Evolutionary conservation across 163 green algal species (phyloP), one percentile per base, ranked within the genome.

Genomic region (Volvox carteri): DNA sequence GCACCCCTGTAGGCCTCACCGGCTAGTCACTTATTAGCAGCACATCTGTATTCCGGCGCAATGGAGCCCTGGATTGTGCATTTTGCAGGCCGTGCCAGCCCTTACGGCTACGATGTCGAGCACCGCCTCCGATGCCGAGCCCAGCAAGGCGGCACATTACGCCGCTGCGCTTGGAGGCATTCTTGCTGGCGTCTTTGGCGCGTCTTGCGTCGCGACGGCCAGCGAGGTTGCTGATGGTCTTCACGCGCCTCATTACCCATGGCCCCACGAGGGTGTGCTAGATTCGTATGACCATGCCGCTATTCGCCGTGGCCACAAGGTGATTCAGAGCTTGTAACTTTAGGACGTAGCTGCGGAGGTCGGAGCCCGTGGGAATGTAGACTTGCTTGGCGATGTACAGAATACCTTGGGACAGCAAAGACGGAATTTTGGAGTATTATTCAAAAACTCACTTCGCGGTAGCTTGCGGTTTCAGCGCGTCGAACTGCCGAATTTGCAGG

Each of bases 151-250:
- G n/a, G 86, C 79, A 4, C 80, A 88, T 30, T 92, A 91, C 60
- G 88, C 56, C 11, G 91, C 89, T 72, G 88, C 74, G 5, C 11
- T 92, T 54, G 76, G 81, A 37, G 91, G 91, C 19, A n/a, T 92
- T 19, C 14, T 92, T 35, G 89, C 91, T 12, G 91, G 88, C 8
- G 65, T 92, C 37, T 90, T 93, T 67, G 92, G 90, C n/a, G 88
- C 89, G 19, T 92, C 86, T 33, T 89, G 83, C 50, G 86, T 94
- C 23, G 94, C 94, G 28, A 79, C 67, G 37, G 95, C 94, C 19
- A 95, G 98, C 46, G 97, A 99, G 93, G 96, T 96, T 3, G 97
- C 98, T 86, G 97, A 99, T 85, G 98, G 98, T 1, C 93, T 99
- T 84, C 93, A 97, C 39, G 60, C 97, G 11, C 91, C 96, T 30